Evolutionary conservation across 805 yeast genomes (phyloP).

Genomic region (Nakazawaea ambrosiae): DNA sequence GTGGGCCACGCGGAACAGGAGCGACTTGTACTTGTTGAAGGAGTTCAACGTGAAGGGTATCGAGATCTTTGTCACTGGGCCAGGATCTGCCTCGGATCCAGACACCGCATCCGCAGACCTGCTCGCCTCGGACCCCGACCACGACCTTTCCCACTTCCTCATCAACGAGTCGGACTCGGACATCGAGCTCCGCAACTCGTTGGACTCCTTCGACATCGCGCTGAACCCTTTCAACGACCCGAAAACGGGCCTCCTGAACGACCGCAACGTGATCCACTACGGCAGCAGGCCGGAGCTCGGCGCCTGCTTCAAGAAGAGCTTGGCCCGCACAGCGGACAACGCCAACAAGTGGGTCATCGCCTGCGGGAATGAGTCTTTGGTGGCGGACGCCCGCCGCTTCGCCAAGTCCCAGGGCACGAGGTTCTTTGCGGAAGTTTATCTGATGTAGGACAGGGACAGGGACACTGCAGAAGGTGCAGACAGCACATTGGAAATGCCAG

Average conservation of each 20-base stretch:
- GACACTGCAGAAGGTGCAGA: too few species aligned
- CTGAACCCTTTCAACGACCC: constrained; percentile 16
- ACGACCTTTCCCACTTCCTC: constrained; percentile 8
- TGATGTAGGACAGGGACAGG: constrained; percentile 24
- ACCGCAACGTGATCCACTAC: constrained; percentile 13
- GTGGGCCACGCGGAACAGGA: constrained; percentile 46
- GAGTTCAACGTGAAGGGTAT: constrained; percentile 28
- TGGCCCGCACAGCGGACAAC: constrained; percentile 23
- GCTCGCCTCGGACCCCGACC: background rate
- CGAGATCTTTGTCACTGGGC: constrained; percentile 25
- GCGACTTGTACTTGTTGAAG: constrained; percentile 41
- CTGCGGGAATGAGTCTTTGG: constrained; percentile 49
- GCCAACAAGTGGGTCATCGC: constrained; percentile 46
- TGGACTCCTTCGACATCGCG: constrained; percentile 17
- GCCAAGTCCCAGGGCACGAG: constrained; percentile 29
- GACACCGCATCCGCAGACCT: background rate
- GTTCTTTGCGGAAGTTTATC: constrained; percentile 37
- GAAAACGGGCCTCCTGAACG: background rate
- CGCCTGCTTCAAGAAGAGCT: constrained; percentile 21
- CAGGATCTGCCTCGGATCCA: background rate
- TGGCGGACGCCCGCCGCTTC: constrained; percentile 31
- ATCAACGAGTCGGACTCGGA: constrained; percentile 9
- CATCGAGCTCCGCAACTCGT: constrained; percentile 9
- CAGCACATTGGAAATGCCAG: too few species aligned
- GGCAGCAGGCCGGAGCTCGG: constrained; percentile 40